Base-by-base conservation (phyloP, 805 yeast genomes). In the Kodamaea hsintzibuensis region DNA sequence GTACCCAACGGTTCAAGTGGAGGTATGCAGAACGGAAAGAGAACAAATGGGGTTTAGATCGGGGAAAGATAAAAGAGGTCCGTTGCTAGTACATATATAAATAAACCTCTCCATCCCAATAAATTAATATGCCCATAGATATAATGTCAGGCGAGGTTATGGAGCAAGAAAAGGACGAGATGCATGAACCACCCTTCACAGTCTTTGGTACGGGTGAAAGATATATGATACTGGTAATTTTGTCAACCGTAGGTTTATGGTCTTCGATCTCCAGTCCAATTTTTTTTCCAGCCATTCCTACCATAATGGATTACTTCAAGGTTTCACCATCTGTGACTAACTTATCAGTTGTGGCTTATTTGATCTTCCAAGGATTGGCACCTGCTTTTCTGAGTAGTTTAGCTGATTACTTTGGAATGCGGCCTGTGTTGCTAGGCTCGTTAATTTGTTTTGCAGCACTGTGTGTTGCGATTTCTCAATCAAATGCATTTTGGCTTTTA, bases 201-300 rank as follows among this genome's bases (percentile, higher is more conserved):
- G 76, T 84, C 3, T 73, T 82, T 42, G 68, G 72, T 0, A 54
- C 60, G 2, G 54, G 53, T 2, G 86, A 82, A 44, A 76, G 76
- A 56, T 49, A 62, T 13, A 35, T 75, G 4, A 58, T 85, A 37
- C 57, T 78, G 75, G 1, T 56, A 60, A 2, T 69, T 70, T 30
- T 77, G 75, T 54, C 82, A 78, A 0, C 72, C 6, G 69, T 82
- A 1, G 89, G 89, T 0, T 69, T 83, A 40, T 85, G 87, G 74
- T 88, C 96, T 1, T 74, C 95, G 0, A 72, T 88, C 2, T 83
- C 92, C 0, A 82, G 87, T 59, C 89, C 96, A 0, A 88, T 90
- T 10, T 91, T 88, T 65, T 86, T 89, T 68, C 96, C 96, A 0
- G 91, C 91, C 0, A 68, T 91, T 17, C 82, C 85, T 0, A 73